Conservation (phyloP, 2,329 filamentous ascomycete species). For the Cladobotryum mycophilum region DNA sequence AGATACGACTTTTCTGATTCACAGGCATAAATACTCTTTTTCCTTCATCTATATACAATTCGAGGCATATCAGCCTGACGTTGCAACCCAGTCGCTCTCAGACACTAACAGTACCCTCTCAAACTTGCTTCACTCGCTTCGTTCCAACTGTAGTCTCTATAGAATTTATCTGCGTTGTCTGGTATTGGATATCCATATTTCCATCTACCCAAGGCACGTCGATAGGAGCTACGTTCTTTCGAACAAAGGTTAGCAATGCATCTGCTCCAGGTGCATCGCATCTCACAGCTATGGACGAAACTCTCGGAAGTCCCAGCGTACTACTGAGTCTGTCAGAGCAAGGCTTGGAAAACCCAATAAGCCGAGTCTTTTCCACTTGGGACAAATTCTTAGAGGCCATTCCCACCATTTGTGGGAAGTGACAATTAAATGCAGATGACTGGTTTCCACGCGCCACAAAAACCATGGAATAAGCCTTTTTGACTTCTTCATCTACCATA, state of each 20-base stretch:
- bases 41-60: too few species aligned
- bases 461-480: conserved; percentile 41
- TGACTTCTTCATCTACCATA: neutral
- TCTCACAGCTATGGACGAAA: conserved; percentile 57
- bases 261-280: conserved; percentile 50
- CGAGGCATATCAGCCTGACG: too few species aligned
- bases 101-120: neutral
- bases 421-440: conserved; percentile 51
- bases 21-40: too few species aligned
- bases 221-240: conserved; percentile 44
- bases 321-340: conserved; percentile 52
- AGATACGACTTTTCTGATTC: too few species aligned
- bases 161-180: conserved; percentile 28
- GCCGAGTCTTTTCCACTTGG: conserved; percentile 38
- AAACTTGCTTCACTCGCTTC: conserved; percentile 19
- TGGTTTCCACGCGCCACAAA: conserved; percentile 55
- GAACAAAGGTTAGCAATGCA: conserved; percentile 51
- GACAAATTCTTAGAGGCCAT: conserved; percentile 41
- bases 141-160: conserved; percentile 30
- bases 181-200: conserved; percentile 19
- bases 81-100: neutral
- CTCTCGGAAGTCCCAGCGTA: conserved; percentile 55
- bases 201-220: conserved; percentile 47
- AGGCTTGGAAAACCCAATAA: conserved; percentile 57
- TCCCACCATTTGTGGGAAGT: conserved; percentile 51